Conservation (phyloP, 805 yeast genomes). For the Wickerhamomyces canadensis region DNA sequence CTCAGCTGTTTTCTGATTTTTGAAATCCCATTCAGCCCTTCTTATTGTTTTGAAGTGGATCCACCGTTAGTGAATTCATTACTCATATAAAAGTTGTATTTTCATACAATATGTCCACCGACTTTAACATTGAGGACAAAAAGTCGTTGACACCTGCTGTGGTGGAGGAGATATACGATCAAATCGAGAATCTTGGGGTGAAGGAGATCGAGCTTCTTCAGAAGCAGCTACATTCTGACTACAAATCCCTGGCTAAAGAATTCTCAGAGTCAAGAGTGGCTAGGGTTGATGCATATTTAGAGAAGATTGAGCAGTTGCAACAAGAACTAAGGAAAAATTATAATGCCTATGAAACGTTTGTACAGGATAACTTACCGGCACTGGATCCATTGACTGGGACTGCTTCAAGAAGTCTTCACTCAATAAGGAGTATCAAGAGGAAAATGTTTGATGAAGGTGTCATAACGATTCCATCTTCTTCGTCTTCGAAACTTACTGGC, state of each 20-base stretch:
- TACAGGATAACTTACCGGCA: slow-evolving; percentile 15
- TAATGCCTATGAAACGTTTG: slow-evolving; percentile 10
- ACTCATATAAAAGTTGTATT: too few species aligned
- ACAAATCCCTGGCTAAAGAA: slow-evolving; percentile 24
- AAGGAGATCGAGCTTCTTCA: slow-evolving; percentile 19
- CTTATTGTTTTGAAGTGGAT: too few species aligned
- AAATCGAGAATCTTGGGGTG: slow-evolving; percentile 2
- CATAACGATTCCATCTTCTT: too few species aligned
- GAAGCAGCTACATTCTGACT: slow-evolving; percentile 25
- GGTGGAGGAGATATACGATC: slow-evolving; percentile 5
- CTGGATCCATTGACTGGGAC: slow-evolving; percentile 10
- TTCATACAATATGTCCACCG: too few species aligned
- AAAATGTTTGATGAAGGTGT: background rate
- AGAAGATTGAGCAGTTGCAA: slow-evolving; percentile 28
- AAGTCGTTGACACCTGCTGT: too few species aligned
- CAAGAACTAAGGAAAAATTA: slow-evolving; percentile 18
- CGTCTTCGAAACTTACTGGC: too few species aligned
- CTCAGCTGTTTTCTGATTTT: too few species aligned
- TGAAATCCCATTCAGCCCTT: too few species aligned
- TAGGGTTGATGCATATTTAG: slow-evolving; percentile 28
- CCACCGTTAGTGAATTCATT: too few species aligned
- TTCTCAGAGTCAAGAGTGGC: slow-evolving; percentile 26
- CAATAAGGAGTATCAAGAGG: slow-evolving; percentile 1
- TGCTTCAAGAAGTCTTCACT: slow-evolving; percentile 4
- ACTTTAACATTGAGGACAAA: too few species aligned